Base-by-base conservation (phyloP, 2,329 filamentous ascomycete species). In the Colletotrichum sp. region DNA sequence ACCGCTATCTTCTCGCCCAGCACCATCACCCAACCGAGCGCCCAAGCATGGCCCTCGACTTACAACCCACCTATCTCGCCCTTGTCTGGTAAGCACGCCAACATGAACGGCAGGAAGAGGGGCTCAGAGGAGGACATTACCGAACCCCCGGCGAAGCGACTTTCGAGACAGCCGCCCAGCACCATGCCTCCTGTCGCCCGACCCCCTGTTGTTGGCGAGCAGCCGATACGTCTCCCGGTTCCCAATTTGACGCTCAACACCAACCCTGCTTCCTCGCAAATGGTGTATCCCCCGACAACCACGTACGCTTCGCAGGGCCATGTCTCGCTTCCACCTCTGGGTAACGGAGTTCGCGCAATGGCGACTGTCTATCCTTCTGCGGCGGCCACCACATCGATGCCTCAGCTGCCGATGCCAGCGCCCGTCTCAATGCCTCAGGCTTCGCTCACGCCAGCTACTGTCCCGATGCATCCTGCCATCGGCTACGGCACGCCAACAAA, bases 221-320 rank as follows among this genome's bases (percentile, higher is more conserved):
- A 87, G 36, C 76, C 84, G 1, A 79, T 83, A 19, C 90, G 94
- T 57, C 87, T 96, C 16, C 92, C 94, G 19, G 89, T 94, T 5
- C 94, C 94, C 28, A 94, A 93, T 77, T 88, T 96, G n/a, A 91
- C 92, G 11, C 86, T 94, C 59, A 90, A 93, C 70, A 91, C 91
- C 4, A 86, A 84, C 74, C 81, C 78, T 34, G 28, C 73, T 30
- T 39, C 69, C 69, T 68, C 69, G 73, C 81, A 78, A 44, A 59
- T 75, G 63, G 79, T 84, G 60, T 87, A 85, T 72, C 80, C 85
- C 12, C 74, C 81, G 22, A 79, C 85, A 52, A 82, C 85, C 11
- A 83, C 85, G 55, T 90, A 87, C 77, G 82, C 85, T 61, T 81
- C 85, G 5, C 86, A 88, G 57, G 88, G 83, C 25, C 81, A 84